These are phyloP conservation scores for Psidium friedrichsthalianum DNA, from an alignment of 345 rosid genomes.

Conservation along the genomic window DNA sequence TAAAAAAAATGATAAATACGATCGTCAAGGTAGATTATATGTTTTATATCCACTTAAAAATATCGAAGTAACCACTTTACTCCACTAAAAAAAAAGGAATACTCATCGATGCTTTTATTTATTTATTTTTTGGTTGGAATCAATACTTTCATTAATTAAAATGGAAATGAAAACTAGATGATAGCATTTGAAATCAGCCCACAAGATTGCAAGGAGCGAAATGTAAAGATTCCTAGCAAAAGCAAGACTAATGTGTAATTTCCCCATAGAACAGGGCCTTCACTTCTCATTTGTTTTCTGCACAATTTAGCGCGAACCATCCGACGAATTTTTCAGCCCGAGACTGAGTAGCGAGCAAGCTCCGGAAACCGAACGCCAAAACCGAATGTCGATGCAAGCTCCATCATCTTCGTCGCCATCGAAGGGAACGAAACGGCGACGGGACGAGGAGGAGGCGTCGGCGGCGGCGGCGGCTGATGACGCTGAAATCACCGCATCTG, in stretches of 20 bases:
- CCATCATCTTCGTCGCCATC: not conserved
- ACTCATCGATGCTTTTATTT: no score
- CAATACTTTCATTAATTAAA: no score
- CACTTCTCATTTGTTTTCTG: not conserved
- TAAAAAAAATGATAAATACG: no score
- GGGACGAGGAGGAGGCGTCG: not conserved
- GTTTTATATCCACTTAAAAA: no score
- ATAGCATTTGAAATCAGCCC: no score
- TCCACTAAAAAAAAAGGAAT: no score
- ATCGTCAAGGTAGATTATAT: no score
- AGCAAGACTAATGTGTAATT: not conserved
- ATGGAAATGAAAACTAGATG: no score
- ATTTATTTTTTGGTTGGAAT: no score
- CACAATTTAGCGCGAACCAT: not conserved
- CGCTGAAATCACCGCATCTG: not conserved
- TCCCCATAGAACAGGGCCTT: not conserved
- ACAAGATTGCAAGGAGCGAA: not conserved
- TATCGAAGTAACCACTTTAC: no score
- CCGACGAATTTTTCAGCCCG: not conserved
- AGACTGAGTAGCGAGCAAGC: not conserved
- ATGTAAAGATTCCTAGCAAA: not conserved
- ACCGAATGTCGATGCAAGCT: not conserved
- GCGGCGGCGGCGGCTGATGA: not conserved
- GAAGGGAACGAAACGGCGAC: slow-evolving; percentile 3
- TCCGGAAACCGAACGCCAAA: not conserved